Conservation (phyloP, 129 eudicot genomes). For the Chrysanthemum makinoi region DNA sequence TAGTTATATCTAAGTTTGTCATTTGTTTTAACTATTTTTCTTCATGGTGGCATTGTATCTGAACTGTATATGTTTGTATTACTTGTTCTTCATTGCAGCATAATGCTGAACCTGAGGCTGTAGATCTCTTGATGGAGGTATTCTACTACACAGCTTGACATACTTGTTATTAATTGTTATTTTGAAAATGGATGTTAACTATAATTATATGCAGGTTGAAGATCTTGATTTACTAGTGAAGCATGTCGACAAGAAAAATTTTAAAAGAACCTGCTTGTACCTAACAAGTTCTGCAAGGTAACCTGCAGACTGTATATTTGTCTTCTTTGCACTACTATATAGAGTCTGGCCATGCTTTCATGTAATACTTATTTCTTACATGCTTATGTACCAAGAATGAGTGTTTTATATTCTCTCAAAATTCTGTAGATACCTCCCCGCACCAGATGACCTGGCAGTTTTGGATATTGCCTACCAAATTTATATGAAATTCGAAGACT, state of each 20-base stretch:
- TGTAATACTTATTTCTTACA: background rate
- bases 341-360: background rate
- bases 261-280: conserved; percentile 69
- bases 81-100: conserved; percentile 57
- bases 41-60: background rate
- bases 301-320: conserved; percentile 13
- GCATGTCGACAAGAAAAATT: conserved; percentile 70
- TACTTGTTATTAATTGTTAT: background rate
- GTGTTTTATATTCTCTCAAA: conserved; percentile 25
- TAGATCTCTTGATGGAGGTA: conserved; percentile 98
- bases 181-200: conserved; percentile 6
- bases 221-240: conserved; percentile 70
- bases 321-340: background rate
- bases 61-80: background rate
- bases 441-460: conserved; percentile 88
- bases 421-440: conserved; percentile 76
- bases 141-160: background rate
- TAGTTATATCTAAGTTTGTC: background rate
- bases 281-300: conserved; percentile 76
- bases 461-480: conserved; percentile 78
- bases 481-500: conserved; percentile 71
- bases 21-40: conserved; percentile 2
- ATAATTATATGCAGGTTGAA: conserved; percentile 54
- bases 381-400: conserved; percentile 5
- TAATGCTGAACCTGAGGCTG: conserved; percentile 98